Percentiles rank a stretch among this genome's conserved stretches.
These are phyloP conservation scores for Iberis amara DNA, from an alignment of 441 rosid species.

Conservation along the genomic window DNA sequence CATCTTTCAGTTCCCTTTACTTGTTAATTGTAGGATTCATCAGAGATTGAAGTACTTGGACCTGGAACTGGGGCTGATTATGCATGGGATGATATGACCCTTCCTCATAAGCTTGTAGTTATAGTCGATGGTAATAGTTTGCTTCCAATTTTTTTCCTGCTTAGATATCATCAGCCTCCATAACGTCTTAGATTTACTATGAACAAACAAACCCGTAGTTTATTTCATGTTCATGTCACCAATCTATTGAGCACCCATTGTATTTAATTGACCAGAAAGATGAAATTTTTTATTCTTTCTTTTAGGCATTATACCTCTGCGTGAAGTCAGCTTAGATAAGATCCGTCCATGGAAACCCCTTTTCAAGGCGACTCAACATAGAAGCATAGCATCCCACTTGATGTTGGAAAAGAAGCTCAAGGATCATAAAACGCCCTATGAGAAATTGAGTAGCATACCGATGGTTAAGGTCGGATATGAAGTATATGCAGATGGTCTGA, in stretches of 20 bases:
- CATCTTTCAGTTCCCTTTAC: slow-evolving; percentile 22
- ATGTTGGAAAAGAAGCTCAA: slow-evolving; percentile 37
- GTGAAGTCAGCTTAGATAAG: slow-evolving; percentile 91
- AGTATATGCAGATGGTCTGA: slow-evolving; percentile 89
- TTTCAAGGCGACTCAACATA: slow-evolving; percentile 45
- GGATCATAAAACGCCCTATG: slow-evolving; percentile 38
- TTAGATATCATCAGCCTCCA: slow-evolving; percentile 2
- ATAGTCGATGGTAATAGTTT: slow-evolving; percentile 56
- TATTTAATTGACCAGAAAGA: slow-evolving; percentile 17
- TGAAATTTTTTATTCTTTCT: slow-evolving; percentile 22
- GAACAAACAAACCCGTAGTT: background rate
- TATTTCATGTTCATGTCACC: slow-evolving; percentile 14
- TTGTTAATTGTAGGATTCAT: slow-evolving; percentile 57
- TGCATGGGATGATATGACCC: slow-evolving; percentile 93
- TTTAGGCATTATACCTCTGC: slow-evolving; percentile 61
- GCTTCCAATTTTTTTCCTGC: slow-evolving; percentile 17
- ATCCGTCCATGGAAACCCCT: slow-evolving; percentile 93
- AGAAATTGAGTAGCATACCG: slow-evolving; percentile 42
- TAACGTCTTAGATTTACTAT: slow-evolving; percentile 9
- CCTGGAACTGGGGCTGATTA: slow-evolving; percentile 61
- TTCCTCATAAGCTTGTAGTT: slow-evolving; percentile 81
- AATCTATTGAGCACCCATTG: slow-evolving; percentile 14
- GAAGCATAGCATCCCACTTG: slow-evolving; percentile 55
- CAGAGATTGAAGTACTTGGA: slow-evolving; percentile 74
- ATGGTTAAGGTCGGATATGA: slow-evolving; percentile 73